Evolutionary conservation across 2,329 filamentous ascomycete species (phyloP).

Genomic region (Apiospora malaysiana): DNA sequence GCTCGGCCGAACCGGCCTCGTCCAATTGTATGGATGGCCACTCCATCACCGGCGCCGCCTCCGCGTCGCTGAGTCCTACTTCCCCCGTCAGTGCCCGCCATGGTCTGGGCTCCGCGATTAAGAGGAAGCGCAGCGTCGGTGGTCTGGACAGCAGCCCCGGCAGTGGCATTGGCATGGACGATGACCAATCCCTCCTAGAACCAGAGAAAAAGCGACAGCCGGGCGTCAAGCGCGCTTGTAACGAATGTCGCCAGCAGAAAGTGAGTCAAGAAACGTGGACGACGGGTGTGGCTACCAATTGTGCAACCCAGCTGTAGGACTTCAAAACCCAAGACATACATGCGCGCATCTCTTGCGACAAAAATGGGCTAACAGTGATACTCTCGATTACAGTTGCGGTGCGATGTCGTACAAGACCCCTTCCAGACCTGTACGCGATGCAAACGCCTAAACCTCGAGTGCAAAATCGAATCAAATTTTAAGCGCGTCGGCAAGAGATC

Average conservation of each 20-base stretch:
- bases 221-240: slow-evolving; percentile 80
- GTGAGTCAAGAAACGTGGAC: slow-evolving; percentile 53
- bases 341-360: slow-evolving; percentile 10
- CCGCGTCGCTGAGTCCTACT: slow-evolving; percentile 59
- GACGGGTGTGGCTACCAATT: slow-evolving; percentile 21
- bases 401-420: slow-evolving; percentile 82
- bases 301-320: slow-evolving; percentile 16
- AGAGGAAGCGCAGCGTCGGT: slow-evolving; percentile 64
- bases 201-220: slow-evolving; percentile 68
- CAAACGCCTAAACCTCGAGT: slow-evolving; percentile 78
- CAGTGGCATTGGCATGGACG: slow-evolving; percentile 55
- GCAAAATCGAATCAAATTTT: slow-evolving; percentile 88
- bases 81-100: slow-evolving; percentile 61
- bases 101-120: slow-evolving; percentile 47
- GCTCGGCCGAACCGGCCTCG: slow-evolving; percentile 17
- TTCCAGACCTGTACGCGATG: slow-evolving; percentile 80
- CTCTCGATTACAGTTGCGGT: slow-evolving; percentile 65
- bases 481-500: slow-evolving; percentile 83
- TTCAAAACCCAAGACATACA: slow-evolving; percentile 23
- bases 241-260: slow-evolving; percentile 86
- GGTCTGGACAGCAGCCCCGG: slow-evolving; percentile 66
- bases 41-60: slow-evolving; percentile 50
- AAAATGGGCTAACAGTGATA: slow-evolving; percentile 8
- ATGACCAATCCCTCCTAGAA: slow-evolving; percentile 62
- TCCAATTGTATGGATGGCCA: slow-evolving; percentile 54